Evolutionary conservation across 2,329 filamentous ascomycete species (phyloP).

Genomic region (Rutstroemia sydowiana): DNA sequence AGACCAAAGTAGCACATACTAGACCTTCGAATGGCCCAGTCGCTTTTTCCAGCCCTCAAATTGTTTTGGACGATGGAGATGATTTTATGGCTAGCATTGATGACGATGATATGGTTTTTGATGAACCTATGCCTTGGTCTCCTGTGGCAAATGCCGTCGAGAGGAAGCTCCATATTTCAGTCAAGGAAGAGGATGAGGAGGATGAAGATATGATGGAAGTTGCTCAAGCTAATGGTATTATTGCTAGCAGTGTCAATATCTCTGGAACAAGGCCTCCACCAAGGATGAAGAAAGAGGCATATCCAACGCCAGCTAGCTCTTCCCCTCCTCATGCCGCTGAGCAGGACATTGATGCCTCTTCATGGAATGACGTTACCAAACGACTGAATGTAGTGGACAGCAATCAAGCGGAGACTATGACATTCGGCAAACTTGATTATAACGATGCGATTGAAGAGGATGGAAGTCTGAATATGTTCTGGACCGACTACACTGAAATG

Average conservation of each 20-base stretch:
- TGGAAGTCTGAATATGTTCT: constrained; percentile 89
- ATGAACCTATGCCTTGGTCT: constrained; percentile 79
- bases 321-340: constrained; percentile 60
- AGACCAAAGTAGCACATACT: constrained; percentile 46
- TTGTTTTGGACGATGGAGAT: constrained; percentile 48
- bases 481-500: constrained; percentile 92
- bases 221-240: constrained; percentile 64
- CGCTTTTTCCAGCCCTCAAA: constrained; percentile 39
- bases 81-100: constrained; percentile 49
- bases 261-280: constrained; percentile 71
- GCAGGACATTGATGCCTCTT: constrained; percentile 64
- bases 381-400: constrained; percentile 79
- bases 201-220: constrained; percentile 84
- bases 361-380: constrained; percentile 82
- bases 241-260: constrained; percentile 71
- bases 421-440: constrained; percentile 73
- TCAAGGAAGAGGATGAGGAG: constrained; percentile 63
- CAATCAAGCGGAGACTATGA: constrained; percentile 57
- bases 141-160: constrained; percentile 73
- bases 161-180: constrained; percentile 53
- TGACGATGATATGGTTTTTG: constrained; percentile 69
- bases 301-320: constrained; percentile 67
- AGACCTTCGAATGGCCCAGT: constrained; percentile 17
- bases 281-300: constrained; percentile 62
- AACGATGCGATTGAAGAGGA: constrained; percentile 89